phyloP scores from a whole-genome alignment of 768 basidiomycete genomes.

The Porphyrellus cyaneotinctus region DNA sequence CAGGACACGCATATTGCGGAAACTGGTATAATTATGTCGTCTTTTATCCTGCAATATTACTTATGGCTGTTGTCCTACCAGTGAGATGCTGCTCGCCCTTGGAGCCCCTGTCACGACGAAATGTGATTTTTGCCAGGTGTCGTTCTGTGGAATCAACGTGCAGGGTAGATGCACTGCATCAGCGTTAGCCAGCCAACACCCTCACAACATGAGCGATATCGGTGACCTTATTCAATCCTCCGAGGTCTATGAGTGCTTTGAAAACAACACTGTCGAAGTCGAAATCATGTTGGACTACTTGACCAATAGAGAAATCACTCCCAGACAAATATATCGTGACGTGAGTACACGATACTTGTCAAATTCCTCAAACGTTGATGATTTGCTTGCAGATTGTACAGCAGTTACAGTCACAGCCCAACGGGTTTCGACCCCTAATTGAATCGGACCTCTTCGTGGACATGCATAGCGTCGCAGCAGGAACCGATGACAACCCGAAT shows the following conservation, averaged over 20 bases:
- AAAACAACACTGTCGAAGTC: slow-evolving; percentile 73
- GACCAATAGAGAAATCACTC: slow-evolving; percentile 54
- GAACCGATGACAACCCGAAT: slow-evolving; percentile 51
- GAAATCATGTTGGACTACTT: slow-evolving; percentile 84
- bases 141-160: slow-evolving; percentile 78
- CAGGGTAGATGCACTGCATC: slow-evolving; percentile 68
- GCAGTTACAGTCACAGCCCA: slow-evolving; percentile 56
- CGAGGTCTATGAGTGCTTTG: slow-evolving; percentile 77
- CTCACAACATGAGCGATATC: slow-evolving; percentile 62
- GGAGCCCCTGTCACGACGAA: slow-evolving; percentile 73
- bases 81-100: slow-evolving; percentile 72
- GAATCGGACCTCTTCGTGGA: slow-evolving; percentile 71
- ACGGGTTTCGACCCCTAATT: slow-evolving; percentile 60
- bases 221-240: slow-evolving; percentile 74
- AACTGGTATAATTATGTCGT: slow-evolving; percentile 56
- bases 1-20: slow-evolving; percentile 77
- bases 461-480: slow-evolving; percentile 54
- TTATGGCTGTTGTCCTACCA: slow-evolving; percentile 23
- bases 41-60: background rate
- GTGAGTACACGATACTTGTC: slow-evolving; percentile 34
- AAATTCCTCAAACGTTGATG: slow-evolving; percentile 2
- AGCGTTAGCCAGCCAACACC: slow-evolving; percentile 55
- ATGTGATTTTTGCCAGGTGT: slow-evolving; percentile 80
- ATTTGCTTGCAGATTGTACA: slow-evolving; percentile 50
- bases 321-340: slow-evolving; percentile 73